A percentile compares a stretch with the other conserved stretches of the same genome.
Conservation (phyloP, 164 flowering plant species). For the Sedum album region DNA sequence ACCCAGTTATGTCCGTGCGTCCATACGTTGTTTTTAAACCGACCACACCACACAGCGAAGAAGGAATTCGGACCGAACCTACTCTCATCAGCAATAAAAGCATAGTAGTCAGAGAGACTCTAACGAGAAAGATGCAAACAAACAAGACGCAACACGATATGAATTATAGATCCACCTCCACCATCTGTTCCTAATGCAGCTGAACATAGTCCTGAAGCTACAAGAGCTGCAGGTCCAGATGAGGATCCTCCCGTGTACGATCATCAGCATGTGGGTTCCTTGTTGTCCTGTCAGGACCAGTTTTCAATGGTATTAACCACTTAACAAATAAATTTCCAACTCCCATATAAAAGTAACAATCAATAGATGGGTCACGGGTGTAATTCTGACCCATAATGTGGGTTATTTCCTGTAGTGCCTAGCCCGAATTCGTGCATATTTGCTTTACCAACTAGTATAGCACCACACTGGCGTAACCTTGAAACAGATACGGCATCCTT, state of each 20-base stretch:
- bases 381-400: slow-evolving; percentile 68
- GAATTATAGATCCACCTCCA: slow-evolving; percentile 56
- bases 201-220: slow-evolving; percentile 85
- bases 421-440: slow-evolving; percentile 97
- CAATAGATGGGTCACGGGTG: neutral
- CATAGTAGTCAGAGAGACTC: slow-evolving; percentile 9
- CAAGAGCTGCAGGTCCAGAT: slow-evolving; percentile 92
- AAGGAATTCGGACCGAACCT: slow-evolving; percentile 94
- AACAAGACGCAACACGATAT: neutral
- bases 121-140: neutral
- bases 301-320: neutral
- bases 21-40: slow-evolving; percentile 87
- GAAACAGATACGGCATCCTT: slow-evolving; percentile 76
- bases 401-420: slow-evolving; percentile 92
- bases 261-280: slow-evolving; percentile 83
- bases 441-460: slow-evolving; percentile 80
- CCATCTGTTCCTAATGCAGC: slow-evolving; percentile 97
- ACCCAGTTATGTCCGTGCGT: slow-evolving; percentile 61
- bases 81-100: slow-evolving; percentile 19
- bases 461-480: slow-evolving; percentile 84
- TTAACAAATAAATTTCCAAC: neutral
- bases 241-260: slow-evolving; percentile 98
- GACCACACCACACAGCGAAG: slow-evolving; percentile 93
- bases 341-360: neutral
- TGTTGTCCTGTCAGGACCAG: slow-evolving; percentile 44